Conservation (phyloP, 768 basidiomycete species). For the Lactarius evosmus region DNA sequence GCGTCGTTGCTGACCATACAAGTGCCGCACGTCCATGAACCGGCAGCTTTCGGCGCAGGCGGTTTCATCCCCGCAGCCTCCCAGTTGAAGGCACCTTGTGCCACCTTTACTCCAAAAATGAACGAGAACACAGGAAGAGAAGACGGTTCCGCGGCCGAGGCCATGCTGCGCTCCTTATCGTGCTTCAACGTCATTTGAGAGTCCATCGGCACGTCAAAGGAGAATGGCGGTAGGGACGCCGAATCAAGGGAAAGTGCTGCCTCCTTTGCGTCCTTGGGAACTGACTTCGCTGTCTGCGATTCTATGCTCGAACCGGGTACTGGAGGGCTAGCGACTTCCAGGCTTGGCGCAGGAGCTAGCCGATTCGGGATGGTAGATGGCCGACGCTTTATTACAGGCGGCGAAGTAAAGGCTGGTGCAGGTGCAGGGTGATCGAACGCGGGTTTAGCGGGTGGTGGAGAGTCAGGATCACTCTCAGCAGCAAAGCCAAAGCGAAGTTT, state of each 20-base stretch:
- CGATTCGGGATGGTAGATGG: constrained; percentile 6
- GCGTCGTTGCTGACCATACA: constrained; percentile 44
- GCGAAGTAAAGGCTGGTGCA: neutral
- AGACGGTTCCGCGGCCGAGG: constrained; percentile 24
- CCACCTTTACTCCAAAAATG: constrained; percentile 29
- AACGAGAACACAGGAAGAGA: constrained; percentile 49
- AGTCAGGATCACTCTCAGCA: constrained; percentile 40
- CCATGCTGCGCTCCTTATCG: constrained; percentile 15
- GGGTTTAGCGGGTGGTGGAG: constrained; percentile 13
- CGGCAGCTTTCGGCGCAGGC: constrained; percentile 23
- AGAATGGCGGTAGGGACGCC: constrained; percentile 46
- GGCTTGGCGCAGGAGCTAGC: neutral
- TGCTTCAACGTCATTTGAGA: constrained; percentile 10
- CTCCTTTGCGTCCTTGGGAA: constrained; percentile 40
- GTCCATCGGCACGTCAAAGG: constrained; percentile 34
- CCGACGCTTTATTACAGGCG: neutral
- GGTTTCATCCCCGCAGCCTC: constrained; percentile 33
- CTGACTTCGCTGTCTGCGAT: constrained; percentile 7
- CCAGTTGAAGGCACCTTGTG: constrained; percentile 33
- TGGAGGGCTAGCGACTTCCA: neutral
- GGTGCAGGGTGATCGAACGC: constrained; percentile 2
- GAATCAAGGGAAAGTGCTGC: constrained; percentile 33
- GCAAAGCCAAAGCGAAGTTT: constrained; percentile 73
- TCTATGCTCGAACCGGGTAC: constrained; percentile 8
- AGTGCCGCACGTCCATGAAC: constrained; percentile 32